Base-by-base conservation (phyloP, 148 eudicot genomes). In the Vaccinium darrowii region DNA sequence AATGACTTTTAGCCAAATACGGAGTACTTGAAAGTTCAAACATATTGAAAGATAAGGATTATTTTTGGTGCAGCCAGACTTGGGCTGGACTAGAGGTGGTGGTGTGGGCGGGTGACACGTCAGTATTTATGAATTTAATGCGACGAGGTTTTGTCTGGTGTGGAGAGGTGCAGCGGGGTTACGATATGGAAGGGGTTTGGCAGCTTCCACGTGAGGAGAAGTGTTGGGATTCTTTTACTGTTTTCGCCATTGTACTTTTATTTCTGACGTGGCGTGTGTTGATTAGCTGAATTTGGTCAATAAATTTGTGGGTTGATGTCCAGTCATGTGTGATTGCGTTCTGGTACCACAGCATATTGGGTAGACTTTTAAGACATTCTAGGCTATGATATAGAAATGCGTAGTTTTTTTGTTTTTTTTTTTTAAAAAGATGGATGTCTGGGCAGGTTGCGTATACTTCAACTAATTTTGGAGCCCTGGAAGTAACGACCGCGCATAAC, bases 81-180 rank as follows among this genome's bases (percentile, higher is more conserved):
- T 43, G 47, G 47, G 47, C 47, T 43, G 47, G 47, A 51, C 53
- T 0, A 7, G 53, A 1, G 53, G 76, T 62, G 86, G 47, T 75
- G 62, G 25, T 15, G 60, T 21, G 71, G 56, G 9, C 9, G 51
- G 47, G 14, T 36, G 83, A 80, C 86, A 85, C 86, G 83, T 69
- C 86, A 84, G 54, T 82, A 16, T 65, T 79, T 10, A 11, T 52
- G 82, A 84, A 84, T 50, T 84, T 12, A 78, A 78, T 78, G 76
- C 71, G 36, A 12, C 5, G 69, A 73, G 77, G 18, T 27, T 72
- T n/a, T 51, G 27, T 27, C 43, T 14, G 30, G 50, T 72, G 63
- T 1, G 65, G 67, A 9, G 79, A 36, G 30, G 67, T 53, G 18
- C 78, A 16, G 13, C 16, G 16, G 5, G 16, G 14, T 23, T 73